These are phyloP conservation scores for Eucalyptus melliodora DNA, from an alignment of 345 rosid genomes.

Conservation along the genomic window DNA sequence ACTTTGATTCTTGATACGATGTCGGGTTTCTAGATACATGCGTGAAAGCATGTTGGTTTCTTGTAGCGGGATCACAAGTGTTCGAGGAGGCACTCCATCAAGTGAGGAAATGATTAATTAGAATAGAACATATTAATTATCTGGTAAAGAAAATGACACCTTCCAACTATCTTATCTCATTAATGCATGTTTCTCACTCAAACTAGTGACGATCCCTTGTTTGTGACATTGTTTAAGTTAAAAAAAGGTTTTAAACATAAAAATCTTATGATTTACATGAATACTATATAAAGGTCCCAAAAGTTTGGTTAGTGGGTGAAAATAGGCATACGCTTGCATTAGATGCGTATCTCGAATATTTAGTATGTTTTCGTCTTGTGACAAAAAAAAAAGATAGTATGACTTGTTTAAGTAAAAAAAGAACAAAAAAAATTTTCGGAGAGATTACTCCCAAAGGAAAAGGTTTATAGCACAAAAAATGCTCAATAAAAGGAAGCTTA, in stretches of 20 bases:
- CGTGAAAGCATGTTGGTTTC: neutral
- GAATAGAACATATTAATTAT: neutral
- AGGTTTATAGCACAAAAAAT: neutral
- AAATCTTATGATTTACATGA: neutral
- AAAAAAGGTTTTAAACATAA: neutral
- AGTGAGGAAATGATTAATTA: neutral
- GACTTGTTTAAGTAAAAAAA: neutral
- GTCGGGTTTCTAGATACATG: too few species aligned
- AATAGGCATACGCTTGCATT: neutral
- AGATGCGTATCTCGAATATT: neutral
- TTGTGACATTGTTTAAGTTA: neutral
- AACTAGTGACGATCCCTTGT: neutral
- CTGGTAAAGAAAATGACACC: neutral
- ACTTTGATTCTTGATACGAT: too few species aligned
- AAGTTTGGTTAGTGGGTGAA: neutral
- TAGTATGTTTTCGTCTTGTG: neutral
- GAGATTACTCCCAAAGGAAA: neutral
- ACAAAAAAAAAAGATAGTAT: neutral
- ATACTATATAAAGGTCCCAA: neutral
- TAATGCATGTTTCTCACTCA: neutral
- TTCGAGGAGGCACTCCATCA: neutral
- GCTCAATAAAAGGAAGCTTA: neutral
- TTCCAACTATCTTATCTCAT: neutral
- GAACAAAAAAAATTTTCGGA: accelerated
- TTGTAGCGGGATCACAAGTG: neutral